A percentile compares a stretch with the other conserved stretches of the same genome.
phyloP scores from a whole-genome alignment of 129 eudicot species.

The Sambucus nigra region DNA sequence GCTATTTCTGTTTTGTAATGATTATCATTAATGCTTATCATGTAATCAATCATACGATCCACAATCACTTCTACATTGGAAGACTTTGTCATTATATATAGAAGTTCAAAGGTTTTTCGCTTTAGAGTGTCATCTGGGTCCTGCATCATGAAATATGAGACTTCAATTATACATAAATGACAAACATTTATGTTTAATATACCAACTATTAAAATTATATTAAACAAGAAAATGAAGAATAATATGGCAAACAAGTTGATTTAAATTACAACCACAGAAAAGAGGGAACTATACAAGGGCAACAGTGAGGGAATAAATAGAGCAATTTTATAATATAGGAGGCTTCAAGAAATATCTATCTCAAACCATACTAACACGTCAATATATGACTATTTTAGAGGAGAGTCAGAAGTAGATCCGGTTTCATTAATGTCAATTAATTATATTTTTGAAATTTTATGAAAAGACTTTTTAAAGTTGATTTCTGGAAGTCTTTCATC shows the following conservation, averaged over 20 bases:
- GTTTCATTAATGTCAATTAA: too few relatives aligned
- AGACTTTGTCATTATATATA: conserved; percentile 94
- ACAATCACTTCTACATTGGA: conserved; percentile 98
- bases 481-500: too few relatives aligned
- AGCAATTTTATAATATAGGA: not conserved
- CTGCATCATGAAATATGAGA: conserved; percentile 33
- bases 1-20: conserved; percentile 98
- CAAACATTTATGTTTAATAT: not conserved
- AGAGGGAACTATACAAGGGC: not conserved
- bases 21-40: conserved; percentile 86
- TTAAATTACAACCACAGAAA: not conserved
- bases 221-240: not conserved
- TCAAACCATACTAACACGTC: not conserved
- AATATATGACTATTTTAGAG: too few relatives aligned
- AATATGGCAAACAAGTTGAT: not conserved
- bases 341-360: not conserved
- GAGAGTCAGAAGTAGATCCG: too few relatives aligned
- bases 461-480: too few relatives aligned
- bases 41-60: conserved; percentile 97
- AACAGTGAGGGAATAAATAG: not conserved
- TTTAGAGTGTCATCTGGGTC: conserved; percentile 98
- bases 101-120: conserved; percentile 93
- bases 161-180: conserved; percentile 2
- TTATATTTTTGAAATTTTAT: too few relatives aligned
- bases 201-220: not conserved